Base-by-base conservation (phyloP, 2,329 filamentous ascomycete species). In the Sporothrix brasiliensis region DNA sequence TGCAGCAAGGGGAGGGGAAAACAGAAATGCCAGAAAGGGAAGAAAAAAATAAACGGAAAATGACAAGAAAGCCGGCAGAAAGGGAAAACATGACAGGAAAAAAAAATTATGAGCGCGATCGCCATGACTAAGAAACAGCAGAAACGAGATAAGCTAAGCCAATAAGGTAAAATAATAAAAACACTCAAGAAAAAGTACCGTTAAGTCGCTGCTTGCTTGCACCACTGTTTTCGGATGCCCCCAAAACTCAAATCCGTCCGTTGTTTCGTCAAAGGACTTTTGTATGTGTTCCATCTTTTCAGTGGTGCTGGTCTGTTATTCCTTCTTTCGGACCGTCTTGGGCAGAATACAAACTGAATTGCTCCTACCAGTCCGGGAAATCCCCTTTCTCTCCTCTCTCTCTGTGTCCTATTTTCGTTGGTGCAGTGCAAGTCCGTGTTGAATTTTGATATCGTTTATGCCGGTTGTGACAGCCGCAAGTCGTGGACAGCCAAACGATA, bases 131-230 rank as follows among this genome's bases (percentile, higher is more conserved):
- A 71, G 71, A 66, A 39, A 78, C 58, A 50, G 67, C 69, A 76
- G 74, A 75, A 75, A 76, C 34, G 75, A 79, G 78, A 80, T 76
- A 73, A 73, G 41, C 41, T 69, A 69, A 72, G 73, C 74, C 24
- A 67, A 67, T 41, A 67, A 34, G 41, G 19, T 5, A 60, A 67
- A 70, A 74, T 54, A 72, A 69, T 70, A 69, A 70, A 39, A 68
- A 67, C 60, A 73, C 52, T 60, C n/a, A 61, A 68, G 14, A 70
- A 54, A 63, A 63, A 63, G 44, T 47, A 63, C 39, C 58, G 58
- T 63, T 52, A 72, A 69, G 60, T 50, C 21, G 47, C 53, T 56
- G 50, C 50, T 52, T 24, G 44, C 21, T 7, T 27, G 52, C 52
- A 49, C 66, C 39, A 68, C 27, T 44, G 41, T 4, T 4, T 44